Evolutionary conservation across 2,329 filamentous ascomycete genomes (phyloP).

Genomic region (Escovopsis sp.): DNA sequence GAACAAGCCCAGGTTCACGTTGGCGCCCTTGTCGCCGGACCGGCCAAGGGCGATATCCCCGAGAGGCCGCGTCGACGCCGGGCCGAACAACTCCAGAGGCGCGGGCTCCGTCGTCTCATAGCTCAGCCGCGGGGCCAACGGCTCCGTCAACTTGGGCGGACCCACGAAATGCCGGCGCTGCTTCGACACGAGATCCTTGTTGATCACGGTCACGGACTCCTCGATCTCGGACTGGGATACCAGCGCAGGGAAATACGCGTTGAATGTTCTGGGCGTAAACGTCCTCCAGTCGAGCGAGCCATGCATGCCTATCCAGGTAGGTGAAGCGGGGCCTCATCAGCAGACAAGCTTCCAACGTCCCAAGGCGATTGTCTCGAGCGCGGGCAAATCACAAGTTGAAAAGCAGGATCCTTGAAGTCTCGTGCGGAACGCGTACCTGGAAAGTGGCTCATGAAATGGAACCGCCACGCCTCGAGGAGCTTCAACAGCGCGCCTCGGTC

Average conservation of each 20-base stretch:
- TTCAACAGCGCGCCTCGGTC: constrained; percentile 12
- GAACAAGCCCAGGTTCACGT: constrained; percentile 29
- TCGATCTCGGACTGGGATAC: constrained; percentile 17
- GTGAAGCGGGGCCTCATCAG: no score
- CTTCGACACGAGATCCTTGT: neutral
- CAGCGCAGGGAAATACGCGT: constrained; percentile 11
- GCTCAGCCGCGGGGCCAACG: constrained; percentile 7
- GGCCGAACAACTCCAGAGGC: constrained; percentile 6
- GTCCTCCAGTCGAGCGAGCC: constrained; percentile 26
- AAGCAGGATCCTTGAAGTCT: no score
- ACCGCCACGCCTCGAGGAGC: constrained; percentile 16
- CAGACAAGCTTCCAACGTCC: no score
- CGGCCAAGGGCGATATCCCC: constrained; percentile 16
- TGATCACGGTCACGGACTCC: constrained; percentile 11
- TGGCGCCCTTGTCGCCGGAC: constrained; percentile 26
- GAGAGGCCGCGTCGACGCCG: constrained; percentile 11
- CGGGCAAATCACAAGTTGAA: no score
- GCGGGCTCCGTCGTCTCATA: constrained; percentile 9
- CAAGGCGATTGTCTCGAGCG: no score
- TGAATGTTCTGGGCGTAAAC: constrained; percentile 13
- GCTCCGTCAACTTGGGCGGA: constrained; percentile 8
- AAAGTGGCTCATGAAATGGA: constrained; percentile 27
- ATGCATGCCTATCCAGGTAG: constrained; percentile 27
- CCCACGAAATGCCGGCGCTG: constrained; percentile 6
- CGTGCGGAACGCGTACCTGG: constrained; percentile 6